phyloP scores from a whole-genome alignment of 1,284 basidiomycete genomes.

The Gomphus bonarii region DNA sequence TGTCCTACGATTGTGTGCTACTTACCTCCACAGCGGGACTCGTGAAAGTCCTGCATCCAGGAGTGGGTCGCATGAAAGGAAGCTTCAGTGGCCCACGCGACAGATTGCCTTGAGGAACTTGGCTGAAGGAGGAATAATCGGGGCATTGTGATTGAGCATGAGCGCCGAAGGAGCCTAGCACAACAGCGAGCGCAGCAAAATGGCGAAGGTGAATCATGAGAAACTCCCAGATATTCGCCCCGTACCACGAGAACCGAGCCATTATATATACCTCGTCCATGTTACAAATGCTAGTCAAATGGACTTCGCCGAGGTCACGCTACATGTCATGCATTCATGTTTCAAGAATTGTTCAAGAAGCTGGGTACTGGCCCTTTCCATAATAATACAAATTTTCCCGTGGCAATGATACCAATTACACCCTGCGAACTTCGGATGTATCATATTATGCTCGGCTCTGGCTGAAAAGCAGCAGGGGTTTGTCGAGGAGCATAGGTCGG shows the following conservation, averaged over 20 bases:
- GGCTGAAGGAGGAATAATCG: conserved; percentile 50
- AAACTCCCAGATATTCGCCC: background rate
- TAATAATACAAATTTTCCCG: background rate
- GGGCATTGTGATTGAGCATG: conserved; percentile 39
- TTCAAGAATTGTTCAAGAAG: too few relatives aligned
- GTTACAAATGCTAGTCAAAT: too few relatives aligned
- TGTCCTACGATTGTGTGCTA: conserved; percentile 4
- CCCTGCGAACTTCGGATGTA: too few relatives aligned
- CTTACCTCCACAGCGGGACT: conserved; percentile 60
- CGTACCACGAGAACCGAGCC: background rate
- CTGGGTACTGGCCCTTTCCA: background rate
- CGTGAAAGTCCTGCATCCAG: conserved; percentile 61
- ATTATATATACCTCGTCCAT: background rate
- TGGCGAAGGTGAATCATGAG: background rate
- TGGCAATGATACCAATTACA: background rate
- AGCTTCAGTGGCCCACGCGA: conserved; percentile 52
- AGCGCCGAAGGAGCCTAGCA: background rate
- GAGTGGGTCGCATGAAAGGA: conserved; percentile 61
- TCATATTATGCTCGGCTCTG: too few relatives aligned
- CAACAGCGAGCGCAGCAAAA: background rate
- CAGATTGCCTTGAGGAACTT: conserved; percentile 46
- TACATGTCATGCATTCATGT: background rate
- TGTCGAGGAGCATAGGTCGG: too few relatives aligned
- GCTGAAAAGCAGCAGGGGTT: too few relatives aligned
- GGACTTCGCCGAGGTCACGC: background rate